phyloP scores from a whole-genome alignment of 352 stramenopile species.

The Phytophthora fragariae region DNA sequence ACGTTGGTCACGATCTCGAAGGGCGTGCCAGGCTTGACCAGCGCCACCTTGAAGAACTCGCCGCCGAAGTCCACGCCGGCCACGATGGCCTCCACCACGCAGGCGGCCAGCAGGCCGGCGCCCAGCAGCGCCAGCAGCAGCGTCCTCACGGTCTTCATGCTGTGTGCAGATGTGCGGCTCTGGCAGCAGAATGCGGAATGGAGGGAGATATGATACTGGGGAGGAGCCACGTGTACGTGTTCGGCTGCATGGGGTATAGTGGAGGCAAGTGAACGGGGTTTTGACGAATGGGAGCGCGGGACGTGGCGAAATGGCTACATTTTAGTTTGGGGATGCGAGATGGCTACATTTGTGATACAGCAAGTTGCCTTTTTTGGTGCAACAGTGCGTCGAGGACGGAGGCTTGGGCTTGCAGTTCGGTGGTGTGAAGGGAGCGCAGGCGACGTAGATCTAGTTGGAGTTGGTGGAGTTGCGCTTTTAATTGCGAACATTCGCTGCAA shows the following conservation, averaged over 20 bases:
- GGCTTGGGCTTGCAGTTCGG: conserved; percentile 49
- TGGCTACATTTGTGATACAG: conserved; percentile 32
- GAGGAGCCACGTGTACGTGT: conserved; percentile 30
- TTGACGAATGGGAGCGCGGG: conserved; percentile 22
- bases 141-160: conserved; percentile 39
- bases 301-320: conserved; percentile 13
- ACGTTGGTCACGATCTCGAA: conserved; percentile 99
- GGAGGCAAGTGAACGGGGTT: conserved; percentile 16
- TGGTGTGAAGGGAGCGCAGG: conserved; percentile 38
- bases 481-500: conserved; percentile 31
- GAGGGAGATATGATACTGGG: not conserved
- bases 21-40: conserved; percentile 93
- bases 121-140: conserved; percentile 44
- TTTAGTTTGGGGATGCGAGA: conserved; percentile 25
- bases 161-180: conserved; percentile 29
- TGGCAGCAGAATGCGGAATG: conserved; percentile 39
- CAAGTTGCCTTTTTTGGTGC: not conserved
- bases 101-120: conserved; percentile 40
- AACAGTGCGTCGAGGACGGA: conserved; percentile 30
- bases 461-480: conserved; percentile 33
- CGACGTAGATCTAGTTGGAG: conserved; percentile 37
- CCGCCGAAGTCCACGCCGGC: conserved; percentile 96
- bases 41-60: conserved; percentile 89
- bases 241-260: conserved; percentile 11
- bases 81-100: conserved; percentile 58